Conservation (phyloP, 2,329 filamentous ascomycete genomes). For the Annulohypoxylon truncatum region DNA sequence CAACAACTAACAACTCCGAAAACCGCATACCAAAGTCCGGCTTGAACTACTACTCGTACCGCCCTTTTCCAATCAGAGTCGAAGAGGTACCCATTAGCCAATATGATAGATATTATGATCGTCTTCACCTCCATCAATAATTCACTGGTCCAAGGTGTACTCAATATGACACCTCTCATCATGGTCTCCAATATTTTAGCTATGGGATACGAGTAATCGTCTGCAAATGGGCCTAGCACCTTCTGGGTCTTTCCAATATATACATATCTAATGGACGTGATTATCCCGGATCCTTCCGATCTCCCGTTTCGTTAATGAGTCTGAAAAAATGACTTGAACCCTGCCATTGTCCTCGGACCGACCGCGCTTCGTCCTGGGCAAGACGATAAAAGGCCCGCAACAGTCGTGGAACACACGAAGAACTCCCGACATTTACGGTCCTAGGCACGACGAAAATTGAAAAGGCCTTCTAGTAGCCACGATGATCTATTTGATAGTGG, state of each 20-base stretch:
- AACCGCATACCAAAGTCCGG: background rate
- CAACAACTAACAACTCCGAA: background rate
- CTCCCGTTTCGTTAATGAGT: background rate
- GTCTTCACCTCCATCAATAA: background rate
- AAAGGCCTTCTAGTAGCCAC: constrained; percentile 35
- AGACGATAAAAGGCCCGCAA: constrained; percentile 39
- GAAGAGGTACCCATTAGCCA: background rate
- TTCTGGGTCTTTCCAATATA: background rate
- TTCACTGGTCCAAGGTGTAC: background rate
- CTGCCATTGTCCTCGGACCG: background rate
- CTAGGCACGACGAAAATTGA: constrained; percentile 36
- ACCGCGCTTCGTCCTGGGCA: constrained; percentile 51
- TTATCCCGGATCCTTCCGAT: background rate
- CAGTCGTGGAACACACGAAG: constrained; percentile 40
- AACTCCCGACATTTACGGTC: constrained; percentile 40
- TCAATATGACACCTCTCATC: background rate
- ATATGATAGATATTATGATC: background rate
- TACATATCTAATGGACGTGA: background rate
- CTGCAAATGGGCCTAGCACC: background rate
- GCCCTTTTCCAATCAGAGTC: no score
- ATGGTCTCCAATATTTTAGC: background rate
- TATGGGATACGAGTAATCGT: no score
- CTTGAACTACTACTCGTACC: background rate
- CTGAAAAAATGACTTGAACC: constrained; percentile 1
- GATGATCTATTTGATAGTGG: constrained; percentile 28